Evolutionary conservation across 352 stramenopile species (phyloP).

Genomic region (Thalassiosira mediterranea): DNA sequence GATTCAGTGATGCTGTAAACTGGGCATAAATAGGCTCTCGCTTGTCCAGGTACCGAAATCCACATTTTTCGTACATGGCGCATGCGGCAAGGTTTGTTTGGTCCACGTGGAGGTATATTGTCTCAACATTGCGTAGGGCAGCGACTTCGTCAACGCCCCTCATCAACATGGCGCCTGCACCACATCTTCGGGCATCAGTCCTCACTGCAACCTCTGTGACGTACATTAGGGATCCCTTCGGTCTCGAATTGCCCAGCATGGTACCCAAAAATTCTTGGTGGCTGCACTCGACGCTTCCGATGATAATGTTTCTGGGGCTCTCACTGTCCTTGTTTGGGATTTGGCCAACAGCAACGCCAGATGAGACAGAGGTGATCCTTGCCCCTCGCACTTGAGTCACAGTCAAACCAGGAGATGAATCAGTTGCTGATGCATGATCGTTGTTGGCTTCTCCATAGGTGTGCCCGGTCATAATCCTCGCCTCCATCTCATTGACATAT

Average conservation of each 20-base stretch:
- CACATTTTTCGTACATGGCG: constrained; percentile 67
- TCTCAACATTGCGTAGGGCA: constrained; percentile 61
- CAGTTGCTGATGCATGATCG: background rate
- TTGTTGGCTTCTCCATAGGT: constrained; percentile 30
- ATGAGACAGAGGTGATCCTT: constrained; percentile 5
- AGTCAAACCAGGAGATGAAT: background rate
- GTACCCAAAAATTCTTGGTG: constrained; percentile 80
- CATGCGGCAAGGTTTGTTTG: constrained; percentile 66
- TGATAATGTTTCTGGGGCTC: constrained; percentile 15
- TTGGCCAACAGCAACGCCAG: background rate
- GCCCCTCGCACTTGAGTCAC: background rate
- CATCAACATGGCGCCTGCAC: constrained; percentile 68
- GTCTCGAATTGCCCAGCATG: constrained; percentile 56
- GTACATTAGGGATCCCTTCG: constrained; percentile 67
- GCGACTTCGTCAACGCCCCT: constrained; percentile 69
- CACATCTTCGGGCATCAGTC: constrained; percentile 53
- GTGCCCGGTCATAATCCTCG: constrained; percentile 30
- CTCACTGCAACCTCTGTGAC: constrained; percentile 80
- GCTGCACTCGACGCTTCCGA: constrained; percentile 76
- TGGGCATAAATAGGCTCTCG: constrained; percentile 66
- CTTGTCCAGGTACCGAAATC: constrained; percentile 56
- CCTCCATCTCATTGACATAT: constrained; percentile 31
- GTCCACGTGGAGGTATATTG: constrained; percentile 81
- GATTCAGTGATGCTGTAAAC: constrained; percentile 78
- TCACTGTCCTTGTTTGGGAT: background rate